phyloP scores from a whole-genome alignment of 768 basidiomycete species.

The Suillus weaverae region DNA sequence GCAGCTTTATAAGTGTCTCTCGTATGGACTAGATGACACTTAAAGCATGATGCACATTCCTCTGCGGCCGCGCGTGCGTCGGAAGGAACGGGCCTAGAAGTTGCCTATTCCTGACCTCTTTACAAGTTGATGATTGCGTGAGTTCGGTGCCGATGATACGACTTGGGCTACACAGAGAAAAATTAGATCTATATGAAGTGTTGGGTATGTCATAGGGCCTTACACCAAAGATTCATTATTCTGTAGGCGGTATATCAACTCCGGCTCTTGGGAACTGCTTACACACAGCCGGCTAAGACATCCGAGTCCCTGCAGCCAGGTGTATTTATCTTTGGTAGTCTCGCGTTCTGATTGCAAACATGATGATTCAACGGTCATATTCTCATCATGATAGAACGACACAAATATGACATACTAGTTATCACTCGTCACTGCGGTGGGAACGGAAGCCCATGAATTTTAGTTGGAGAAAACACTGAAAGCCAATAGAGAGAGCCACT shows the following conservation, averaged over 20 bases:
- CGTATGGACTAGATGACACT: conserved; percentile 11
- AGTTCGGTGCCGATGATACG: not conserved
- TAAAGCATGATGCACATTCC: not conserved
- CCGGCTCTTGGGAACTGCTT: not conserved
- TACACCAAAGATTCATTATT: not conserved
- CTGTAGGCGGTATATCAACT: not conserved
- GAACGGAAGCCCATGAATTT: too few relatives aligned
- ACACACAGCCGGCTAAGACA: not conserved
- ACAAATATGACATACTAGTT: not conserved
- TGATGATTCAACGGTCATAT: not conserved
- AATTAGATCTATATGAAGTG: not conserved
- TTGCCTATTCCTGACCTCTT: not conserved
- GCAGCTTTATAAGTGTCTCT: conserved; percentile 7
- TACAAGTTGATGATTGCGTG: not conserved
- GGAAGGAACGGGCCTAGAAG: conserved; percentile 3
- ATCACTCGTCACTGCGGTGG: too few relatives aligned
- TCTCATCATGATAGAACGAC: not conserved
- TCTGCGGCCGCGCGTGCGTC: not conserved
- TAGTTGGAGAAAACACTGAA: too few relatives aligned
- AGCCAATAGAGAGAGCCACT: too few relatives aligned
- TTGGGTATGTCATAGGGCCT: not conserved
- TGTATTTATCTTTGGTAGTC: not conserved
- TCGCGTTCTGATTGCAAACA: not conserved
- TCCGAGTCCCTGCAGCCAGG: not conserved
- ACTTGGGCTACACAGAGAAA: not conserved